Base-by-base conservation (phyloP, 148 eudicot genomes). In the Chenopodium suecicum region DNA sequence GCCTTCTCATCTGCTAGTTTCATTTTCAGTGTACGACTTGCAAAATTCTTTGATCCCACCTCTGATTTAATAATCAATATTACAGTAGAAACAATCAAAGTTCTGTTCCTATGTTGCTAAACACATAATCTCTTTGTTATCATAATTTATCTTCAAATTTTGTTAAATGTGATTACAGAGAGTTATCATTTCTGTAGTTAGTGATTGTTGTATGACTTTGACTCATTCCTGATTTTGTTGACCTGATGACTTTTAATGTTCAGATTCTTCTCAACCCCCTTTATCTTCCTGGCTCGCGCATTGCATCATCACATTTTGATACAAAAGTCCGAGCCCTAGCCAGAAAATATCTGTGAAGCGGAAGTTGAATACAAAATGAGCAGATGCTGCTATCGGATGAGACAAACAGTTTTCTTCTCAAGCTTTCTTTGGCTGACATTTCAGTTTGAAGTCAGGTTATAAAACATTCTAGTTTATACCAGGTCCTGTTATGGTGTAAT, bases 261-360 rank as follows among this genome's bases (percentile, higher is more conserved):
- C 98, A 96, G 99, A 90, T 79, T 87, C 94, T 96, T 81, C 88
- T 96, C 47, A 96, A 96, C 80, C 99, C 99, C 9, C 92, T 96
- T 0, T 96, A 94, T 84, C 81, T 96, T 75, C 98, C 98, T 31
- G 98, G 97, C 54, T 92, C 98, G 50, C 94, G 99, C 78, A 86
- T 96, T 66, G 86, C 94, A 70, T 96, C 99, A 48, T 92, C 99
- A 37, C 95, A 94, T 81, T 96, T 96, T 81, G 99, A 94, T 80
- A 96, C 99, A n/a, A 96, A 96, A 85, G 99, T 96, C 65, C 91
- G 97, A 80, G 94, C 95, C 27, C 94, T 96, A 73, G 97, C 99
- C 50, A 89, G 99, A 82, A 96, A 92, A 65, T 92, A 96, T 82
- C 86, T 96, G 80, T 94, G 88, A 91, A 77, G 82, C 46, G 77